These are phyloP conservation scores for Kluyveromyces lactis DNA, from an alignment of 805 yeast species.

Conservation along the genomic window DNA sequence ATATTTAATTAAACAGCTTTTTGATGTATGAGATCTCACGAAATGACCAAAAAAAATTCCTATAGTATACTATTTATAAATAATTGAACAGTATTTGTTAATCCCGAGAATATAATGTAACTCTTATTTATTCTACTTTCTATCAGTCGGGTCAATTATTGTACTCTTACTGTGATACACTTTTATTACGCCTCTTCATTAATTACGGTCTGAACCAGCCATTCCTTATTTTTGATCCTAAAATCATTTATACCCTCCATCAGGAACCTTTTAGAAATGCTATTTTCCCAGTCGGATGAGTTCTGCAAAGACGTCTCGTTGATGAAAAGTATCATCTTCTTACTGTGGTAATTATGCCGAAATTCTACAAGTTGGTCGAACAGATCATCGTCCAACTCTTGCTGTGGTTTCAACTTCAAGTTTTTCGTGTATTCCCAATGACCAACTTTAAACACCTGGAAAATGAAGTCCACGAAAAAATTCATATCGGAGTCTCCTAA, in stretches of 20 bases:
- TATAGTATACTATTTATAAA: too few relatives aligned
- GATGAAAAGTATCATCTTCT: slow-evolving; percentile 14
- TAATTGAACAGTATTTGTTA: too few relatives aligned
- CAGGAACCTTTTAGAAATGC: not conserved
- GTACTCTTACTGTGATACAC: too few relatives aligned
- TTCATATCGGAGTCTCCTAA: slow-evolving; percentile 23
- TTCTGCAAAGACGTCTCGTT: slow-evolving; percentile 9
- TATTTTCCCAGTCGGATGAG: not conserved
- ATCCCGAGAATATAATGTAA: too few relatives aligned
- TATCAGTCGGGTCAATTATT: too few relatives aligned
- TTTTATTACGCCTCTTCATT: slow-evolving; percentile 12
- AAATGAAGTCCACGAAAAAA: slow-evolving; percentile 19
- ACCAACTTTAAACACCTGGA: slow-evolving; percentile 18
- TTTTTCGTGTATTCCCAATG: not conserved
- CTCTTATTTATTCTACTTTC: too few relatives aligned
- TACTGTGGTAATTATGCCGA: not conserved
- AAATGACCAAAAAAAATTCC: too few relatives aligned
- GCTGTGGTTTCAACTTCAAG: not conserved
- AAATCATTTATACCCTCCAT: not conserved
- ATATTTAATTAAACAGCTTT: too few relatives aligned
- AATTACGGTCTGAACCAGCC: slow-evolving; percentile 27
- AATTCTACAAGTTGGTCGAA: not conserved
- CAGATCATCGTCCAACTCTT: not conserved
- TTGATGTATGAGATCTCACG: too few relatives aligned
- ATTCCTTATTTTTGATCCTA: slow-evolving; percentile 24